Base-by-base conservation (phyloP, 78 protist species). In the Diacronema lutheri region DNA sequence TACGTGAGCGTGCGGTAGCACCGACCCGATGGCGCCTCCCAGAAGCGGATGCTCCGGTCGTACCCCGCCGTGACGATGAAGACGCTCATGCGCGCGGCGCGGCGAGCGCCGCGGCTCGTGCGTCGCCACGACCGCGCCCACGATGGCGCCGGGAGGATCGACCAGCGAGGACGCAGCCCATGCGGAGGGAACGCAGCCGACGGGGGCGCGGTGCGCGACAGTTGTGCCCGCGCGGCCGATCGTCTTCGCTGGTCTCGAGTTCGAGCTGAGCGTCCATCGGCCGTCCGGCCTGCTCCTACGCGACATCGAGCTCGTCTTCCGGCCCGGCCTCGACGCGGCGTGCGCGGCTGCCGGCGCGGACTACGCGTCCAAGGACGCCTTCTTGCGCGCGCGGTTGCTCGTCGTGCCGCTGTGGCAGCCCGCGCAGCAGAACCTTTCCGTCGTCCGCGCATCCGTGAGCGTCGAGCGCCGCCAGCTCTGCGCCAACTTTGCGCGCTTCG, bases 31-130 rank as follows among this genome's bases (percentile, higher is more conserved):
- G 94, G 95, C 37, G 98, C 96, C 83, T 96, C 98, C 99, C 99
- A 98, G 89, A 97, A 98, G 72, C 95, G 86, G 50, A 98, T 96
- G 25, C 97, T 93, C 78, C 94, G 98, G 86, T 97, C 99, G 66
- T 97, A 98, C 38, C 97, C 95, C 4, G 97, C 98, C 4, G 98
- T 95, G 55, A 93, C 95, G 25, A 95, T 82, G 21, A 91, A 1
- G 7, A 91, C 91, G 62, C 7, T 3, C 50, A 44, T 44, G 16
- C 7, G 50, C 50, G 50, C 50, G n/a, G n/a, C n/a, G n/a, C n/a
- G n/a, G n/a, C n/a, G n/a, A n/a, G n/a, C n/a, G n/a, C n/a, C n/a
- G n/a, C n/a, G n/a, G n/a, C n/a, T n/a, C n/a, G n/a, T n/a, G n/a
- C n/a, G n/a, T n/a, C n/a, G n/a, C n/a, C n/a, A n/a, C n/a, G n/a